phyloP scores from a whole-genome alignment of 768 basidiomycete genomes.

The Russula compacta region DNA sequence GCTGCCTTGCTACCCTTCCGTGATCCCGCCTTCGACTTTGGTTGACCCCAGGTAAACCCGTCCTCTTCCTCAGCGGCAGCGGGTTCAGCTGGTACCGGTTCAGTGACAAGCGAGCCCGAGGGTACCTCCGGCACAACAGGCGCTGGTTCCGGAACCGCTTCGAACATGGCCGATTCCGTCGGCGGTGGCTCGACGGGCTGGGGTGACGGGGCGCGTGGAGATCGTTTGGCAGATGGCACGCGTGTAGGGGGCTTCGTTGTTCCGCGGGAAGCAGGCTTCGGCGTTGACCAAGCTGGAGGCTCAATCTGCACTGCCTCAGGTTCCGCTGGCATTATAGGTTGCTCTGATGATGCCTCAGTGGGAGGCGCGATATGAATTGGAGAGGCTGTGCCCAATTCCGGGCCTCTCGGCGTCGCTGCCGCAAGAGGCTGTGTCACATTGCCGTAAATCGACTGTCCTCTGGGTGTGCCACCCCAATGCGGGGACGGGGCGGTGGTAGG shows the following conservation, averaged over 20 bases:
- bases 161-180: background rate
- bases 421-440: conserved; percentile 6
- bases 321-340: background rate
- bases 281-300: background rate
- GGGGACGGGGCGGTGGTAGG: conserved; percentile 8
- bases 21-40: conserved; percentile 10
- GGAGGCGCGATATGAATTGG: background rate
- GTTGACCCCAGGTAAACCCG: background rate
- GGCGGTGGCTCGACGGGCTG: background rate
- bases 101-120: background rate
- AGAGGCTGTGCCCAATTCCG: background rate
- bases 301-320: background rate
- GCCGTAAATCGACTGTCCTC: conserved; percentile 12
- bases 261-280: conserved; percentile 1
- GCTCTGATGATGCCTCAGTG: background rate
- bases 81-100: background rate
- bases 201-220: background rate
- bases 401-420: conserved; percentile 8
- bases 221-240: background rate
- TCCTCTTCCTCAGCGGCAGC: conserved; percentile 3
- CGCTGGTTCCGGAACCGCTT: background rate
- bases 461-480: conserved; percentile 12
- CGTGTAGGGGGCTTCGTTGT: conserved; percentile 9
- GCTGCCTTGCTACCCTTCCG: conserved; percentile 12
- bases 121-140: background rate